Base-by-base conservation (phyloP, 257 asterid species). In the Gentiana straminea region DNA sequence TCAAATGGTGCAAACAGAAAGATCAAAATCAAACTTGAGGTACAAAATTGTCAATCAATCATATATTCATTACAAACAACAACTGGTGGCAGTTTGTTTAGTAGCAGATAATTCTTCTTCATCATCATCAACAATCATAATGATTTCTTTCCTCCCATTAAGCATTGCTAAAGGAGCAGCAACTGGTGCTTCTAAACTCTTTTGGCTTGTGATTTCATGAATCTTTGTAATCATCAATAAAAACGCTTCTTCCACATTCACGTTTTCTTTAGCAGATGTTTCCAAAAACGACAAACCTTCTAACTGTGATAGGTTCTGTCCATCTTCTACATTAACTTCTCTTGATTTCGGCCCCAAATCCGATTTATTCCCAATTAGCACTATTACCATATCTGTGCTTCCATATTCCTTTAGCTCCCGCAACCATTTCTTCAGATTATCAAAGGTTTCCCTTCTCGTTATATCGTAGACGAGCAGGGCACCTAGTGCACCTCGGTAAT, bases 231-330 rank as follows among this genome's bases (percentile, higher is more conserved):
- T 78, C 97, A 89, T 83, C 13, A 76, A 75, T 4, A 77, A 65
- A 52, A 89, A 89, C 33, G 95, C 97, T 50, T 86, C 92, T 64
- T 85, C 97, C 52, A 89, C 97, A 57, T 89, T 89, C 62, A 83
- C 6, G 59, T 83, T 89, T 53, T 83, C 94, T 70, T 77, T 89
- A 4, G 97, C 95, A 39, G 97, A 89, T 35, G 95, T 89, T 60
- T 89, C 97, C 81, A 85, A 70, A 54, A 89, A 89, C 0, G 77
- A 74, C 1, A 89, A 38, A 7, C 76, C 76, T 69, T 89, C 97
- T 0, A 81, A 68, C 43, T 83, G 82, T 0, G 97, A 95, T 55
- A 89, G 55, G 54, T 79, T 77, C 41, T 73, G 80, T 2, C 94
- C 97, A 33, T 85, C 97, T 68, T 89, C 94, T 35, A 75, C 38